Evolutionary conservation across 2,329 filamentous ascomycete species (phyloP).

Genomic region (Cytospora schulzeri): DNA sequence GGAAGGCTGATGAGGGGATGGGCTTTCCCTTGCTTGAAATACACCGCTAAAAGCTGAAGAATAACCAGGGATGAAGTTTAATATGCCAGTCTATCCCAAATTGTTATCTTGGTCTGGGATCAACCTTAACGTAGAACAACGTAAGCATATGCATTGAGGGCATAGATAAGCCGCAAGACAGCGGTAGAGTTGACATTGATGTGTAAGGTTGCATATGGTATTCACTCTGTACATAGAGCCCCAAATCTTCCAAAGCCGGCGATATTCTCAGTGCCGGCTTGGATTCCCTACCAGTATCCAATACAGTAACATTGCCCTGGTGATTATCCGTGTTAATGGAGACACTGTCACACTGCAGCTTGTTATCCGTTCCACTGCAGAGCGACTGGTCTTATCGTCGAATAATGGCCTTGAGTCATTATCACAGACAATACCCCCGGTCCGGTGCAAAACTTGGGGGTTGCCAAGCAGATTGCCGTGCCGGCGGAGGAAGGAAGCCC

Average conservation of each 20-base stretch:
- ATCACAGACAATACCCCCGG: neutral
- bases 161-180: neutral
- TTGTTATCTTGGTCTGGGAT: neutral
- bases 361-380: neutral
- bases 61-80: neutral
- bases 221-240: neutral
- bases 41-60: neutral
- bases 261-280: too few relatives aligned
- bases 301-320: neutral
- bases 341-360: too few relatives aligned
- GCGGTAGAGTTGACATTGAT: neutral
- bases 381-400: conserved; percentile 4
- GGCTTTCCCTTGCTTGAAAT: neutral
- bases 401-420: conserved; percentile 14
- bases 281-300: neutral
- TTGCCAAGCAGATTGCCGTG: neutral
- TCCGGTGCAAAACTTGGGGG: neutral
- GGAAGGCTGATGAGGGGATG: neutral
- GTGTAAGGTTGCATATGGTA: neutral
- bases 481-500: neutral
- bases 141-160: neutral
- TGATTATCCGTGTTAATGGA: neutral
- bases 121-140: neutral
- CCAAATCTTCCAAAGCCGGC: neutral
- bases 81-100: neutral